Percentiles rank a stretch among this genome's conserved stretches.
These are phyloP conservation scores for Gymnopilus dilepis DNA, from an alignment of 768 basidiomycete species.

Conservation along the genomic window DNA sequence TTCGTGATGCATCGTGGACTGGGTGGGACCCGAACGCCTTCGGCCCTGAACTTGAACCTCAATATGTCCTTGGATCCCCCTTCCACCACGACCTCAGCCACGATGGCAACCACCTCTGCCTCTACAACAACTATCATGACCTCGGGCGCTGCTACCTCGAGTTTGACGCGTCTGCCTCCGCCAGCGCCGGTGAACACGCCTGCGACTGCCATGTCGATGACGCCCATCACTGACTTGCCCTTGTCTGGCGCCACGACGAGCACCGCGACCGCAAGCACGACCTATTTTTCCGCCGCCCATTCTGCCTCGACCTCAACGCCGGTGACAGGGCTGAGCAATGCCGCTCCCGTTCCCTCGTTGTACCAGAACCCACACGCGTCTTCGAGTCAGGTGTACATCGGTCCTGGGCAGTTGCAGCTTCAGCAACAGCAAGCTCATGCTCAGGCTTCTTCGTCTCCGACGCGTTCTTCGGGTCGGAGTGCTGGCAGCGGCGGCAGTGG, in stretches of 20 bases:
- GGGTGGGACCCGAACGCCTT: neutral
- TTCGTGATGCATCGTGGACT: neutral
- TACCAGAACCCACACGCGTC: constrained; percentile 23
- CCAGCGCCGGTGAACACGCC: neutral
- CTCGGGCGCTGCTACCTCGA: neutral
- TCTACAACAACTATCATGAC: no score
- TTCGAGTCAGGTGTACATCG: constrained; percentile 35
- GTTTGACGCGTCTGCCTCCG: neutral
- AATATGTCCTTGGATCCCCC: neutral
- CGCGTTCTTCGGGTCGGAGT: neutral
- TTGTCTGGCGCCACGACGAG: neutral
- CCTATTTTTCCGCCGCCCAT: no score
- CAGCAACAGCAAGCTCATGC: neutral
- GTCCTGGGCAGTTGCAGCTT: constrained; percentile 13
- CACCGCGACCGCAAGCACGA: no score
- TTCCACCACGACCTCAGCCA: neutral
- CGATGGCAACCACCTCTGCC: no score
- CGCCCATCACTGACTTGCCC: neutral
- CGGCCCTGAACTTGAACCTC: constrained; percentile 4
- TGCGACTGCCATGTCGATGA: neutral
- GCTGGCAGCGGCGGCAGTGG: neutral
- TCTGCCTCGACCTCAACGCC: neutral
- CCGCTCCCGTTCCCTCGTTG: neutral
- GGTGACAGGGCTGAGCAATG: neutral
- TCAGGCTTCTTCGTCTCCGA: constrained; percentile 6